Percentiles rank a stretch among this genome's conserved stretches.
These are phyloP conservation scores for Pestalotiopsis sp. DNA, from an alignment of 2,329 filamentous ascomycete genomes.

Conservation along the genomic window DNA sequence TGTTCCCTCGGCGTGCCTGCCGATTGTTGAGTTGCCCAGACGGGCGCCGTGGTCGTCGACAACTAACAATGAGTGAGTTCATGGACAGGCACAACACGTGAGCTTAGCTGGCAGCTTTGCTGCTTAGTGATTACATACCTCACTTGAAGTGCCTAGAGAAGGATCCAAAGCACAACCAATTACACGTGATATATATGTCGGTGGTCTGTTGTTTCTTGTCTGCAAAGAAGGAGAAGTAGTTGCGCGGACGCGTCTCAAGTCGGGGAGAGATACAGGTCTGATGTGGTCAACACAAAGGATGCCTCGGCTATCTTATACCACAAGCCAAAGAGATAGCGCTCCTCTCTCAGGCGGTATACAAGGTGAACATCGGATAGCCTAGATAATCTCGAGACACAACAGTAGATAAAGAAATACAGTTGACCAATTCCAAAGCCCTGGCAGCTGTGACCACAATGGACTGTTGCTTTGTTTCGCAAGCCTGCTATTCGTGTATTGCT, in stretches of 20 bases:
- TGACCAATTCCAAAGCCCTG: neutral
- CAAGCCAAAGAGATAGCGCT: neutral
- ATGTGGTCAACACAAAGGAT: neutral
- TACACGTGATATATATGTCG: too few relatives aligned
- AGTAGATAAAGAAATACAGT: neutral
- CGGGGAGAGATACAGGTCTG: neutral
- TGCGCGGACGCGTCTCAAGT: neutral
- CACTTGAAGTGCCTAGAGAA: too few relatives aligned
- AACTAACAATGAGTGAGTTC: neutral
- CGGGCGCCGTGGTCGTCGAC: neutral
- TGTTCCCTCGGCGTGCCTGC: neutral
- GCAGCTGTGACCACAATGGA: neutral
- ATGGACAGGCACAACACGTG: neutral
- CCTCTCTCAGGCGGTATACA: neutral
- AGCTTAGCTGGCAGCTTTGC: too few relatives aligned
- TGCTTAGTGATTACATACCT: too few relatives aligned
- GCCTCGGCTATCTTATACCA: neutral
- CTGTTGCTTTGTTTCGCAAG: neutral
- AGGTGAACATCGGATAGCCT: neutral
- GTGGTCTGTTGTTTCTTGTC: too few relatives aligned
- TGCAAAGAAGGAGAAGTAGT: neutral
- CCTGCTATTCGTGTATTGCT: neutral
- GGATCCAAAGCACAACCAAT: too few relatives aligned
- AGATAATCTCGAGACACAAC: neutral
- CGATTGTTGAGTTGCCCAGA: too few relatives aligned